Evolutionary conservation across 2,329 filamentous ascomycete genomes (phyloP).

Genomic region (Cytospora chrysosperma): DNA sequence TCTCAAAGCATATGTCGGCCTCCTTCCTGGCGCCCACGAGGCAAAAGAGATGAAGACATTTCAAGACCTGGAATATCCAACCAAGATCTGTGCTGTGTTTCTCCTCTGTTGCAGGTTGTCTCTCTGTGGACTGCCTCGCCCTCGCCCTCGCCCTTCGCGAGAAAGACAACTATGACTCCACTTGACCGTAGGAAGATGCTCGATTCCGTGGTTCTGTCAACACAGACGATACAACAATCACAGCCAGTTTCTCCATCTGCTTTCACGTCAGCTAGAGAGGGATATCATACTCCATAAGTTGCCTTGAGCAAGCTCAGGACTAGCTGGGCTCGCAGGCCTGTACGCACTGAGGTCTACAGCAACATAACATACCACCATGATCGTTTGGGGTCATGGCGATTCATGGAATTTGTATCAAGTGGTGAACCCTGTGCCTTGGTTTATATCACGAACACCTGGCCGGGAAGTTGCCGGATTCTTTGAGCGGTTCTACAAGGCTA

Average conservation of each 20-base stretch:
- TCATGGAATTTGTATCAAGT: constrained; percentile 7
- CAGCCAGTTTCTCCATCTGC: constrained; percentile 3
- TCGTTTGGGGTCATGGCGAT: not conserved
- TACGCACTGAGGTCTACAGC: not conserved
- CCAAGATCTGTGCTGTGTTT: too few species aligned
- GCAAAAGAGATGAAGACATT: too few species aligned
- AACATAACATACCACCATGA: not conserved
- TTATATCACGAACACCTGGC: too few species aligned
- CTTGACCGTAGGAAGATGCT: not conserved
- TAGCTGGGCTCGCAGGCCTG: constrained; percentile 9
- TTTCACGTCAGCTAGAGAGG: constrained; percentile 2
- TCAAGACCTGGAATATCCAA: too few species aligned
- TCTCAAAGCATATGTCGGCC: too few species aligned
- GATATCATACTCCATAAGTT: constrained; percentile 3
- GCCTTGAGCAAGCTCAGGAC: constrained; percentile 7
- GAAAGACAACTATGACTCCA: too few species aligned
- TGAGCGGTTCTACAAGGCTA: too few species aligned
- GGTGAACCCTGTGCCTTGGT: constrained; percentile 9
- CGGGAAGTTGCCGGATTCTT: too few species aligned
- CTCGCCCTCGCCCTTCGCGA: too few species aligned
- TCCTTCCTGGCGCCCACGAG: too few species aligned
- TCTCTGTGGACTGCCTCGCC: not conserved
- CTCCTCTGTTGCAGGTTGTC: not conserved
- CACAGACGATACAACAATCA: not conserved
- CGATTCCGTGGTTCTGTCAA: not conserved